Evolutionary conservation across 2,329 filamentous ascomycete genomes (phyloP).

Genomic region (Curvularia lunata): DNA sequence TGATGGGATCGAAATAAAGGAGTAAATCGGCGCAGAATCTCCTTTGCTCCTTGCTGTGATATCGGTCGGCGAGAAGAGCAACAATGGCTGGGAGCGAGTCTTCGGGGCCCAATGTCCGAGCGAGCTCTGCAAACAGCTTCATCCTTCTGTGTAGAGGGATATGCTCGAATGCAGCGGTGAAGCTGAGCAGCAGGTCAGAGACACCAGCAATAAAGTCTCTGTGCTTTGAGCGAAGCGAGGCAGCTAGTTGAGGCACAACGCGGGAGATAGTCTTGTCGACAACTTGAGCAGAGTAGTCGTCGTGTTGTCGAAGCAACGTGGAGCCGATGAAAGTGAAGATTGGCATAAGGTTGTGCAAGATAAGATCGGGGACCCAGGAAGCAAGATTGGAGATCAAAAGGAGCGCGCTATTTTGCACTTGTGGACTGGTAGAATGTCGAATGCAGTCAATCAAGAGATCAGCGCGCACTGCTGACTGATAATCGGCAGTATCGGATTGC

Average conservation of each 20-base stretch:
- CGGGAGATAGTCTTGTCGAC: slow-evolving; percentile 93
- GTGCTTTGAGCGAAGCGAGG: slow-evolving; percentile 78
- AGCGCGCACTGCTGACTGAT: slow-evolving; percentile 79
- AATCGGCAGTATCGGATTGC: slow-evolving; percentile 64
- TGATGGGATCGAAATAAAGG: slow-evolving; percentile 72
- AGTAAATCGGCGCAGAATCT: slow-evolving; percentile 79
- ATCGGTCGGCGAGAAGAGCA: slow-evolving; percentile 89
- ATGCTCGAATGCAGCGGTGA: slow-evolving; percentile 95
- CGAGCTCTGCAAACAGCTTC: slow-evolving; percentile 81
- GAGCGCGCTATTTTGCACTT: slow-evolving; percentile 90
- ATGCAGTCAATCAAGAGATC: slow-evolving; percentile 95
- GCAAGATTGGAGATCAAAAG: slow-evolving; percentile 87
- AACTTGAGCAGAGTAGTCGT: slow-evolving; percentile 96
- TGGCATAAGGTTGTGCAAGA: slow-evolving; percentile 97
- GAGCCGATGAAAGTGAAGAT: slow-evolving; percentile 98
- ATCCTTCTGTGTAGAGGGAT: slow-evolving; percentile 86
- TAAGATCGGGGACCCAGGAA: slow-evolving; percentile 84
- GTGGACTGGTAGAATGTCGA: slow-evolving; percentile 86
- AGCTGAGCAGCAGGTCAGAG: slow-evolving; percentile 90
- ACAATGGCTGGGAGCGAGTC: slow-evolving; percentile 89
- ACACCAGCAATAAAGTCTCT: slow-evolving; percentile 81
- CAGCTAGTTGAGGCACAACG: slow-evolving; percentile 89
- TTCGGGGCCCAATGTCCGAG: slow-evolving; percentile 81
- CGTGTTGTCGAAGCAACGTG: slow-evolving; percentile 87
- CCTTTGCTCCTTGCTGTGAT: slow-evolving; percentile 76